A percentile compares a stretch with the other conserved stretches of the same genome.
These are phyloP conservation scores for Sarocladiaceae sp. DNA, from an alignment of 2,329 filamentous ascomycete species.

Conservation along the genomic window DNA sequence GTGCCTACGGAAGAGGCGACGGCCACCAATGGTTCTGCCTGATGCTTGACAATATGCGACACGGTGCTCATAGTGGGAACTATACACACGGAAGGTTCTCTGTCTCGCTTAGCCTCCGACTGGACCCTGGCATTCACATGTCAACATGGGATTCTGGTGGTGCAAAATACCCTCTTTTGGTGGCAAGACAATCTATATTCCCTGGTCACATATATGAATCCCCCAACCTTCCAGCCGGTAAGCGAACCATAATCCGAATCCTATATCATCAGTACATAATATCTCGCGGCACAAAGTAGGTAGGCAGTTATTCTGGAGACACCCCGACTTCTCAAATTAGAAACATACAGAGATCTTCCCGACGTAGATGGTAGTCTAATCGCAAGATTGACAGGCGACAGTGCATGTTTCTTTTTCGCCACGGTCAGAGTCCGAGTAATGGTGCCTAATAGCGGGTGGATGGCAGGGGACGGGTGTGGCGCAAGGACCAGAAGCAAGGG, in stretches of 20 bases:
- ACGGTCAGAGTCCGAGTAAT: neutral
- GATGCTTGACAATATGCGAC: neutral
- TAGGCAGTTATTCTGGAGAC: too few species aligned
- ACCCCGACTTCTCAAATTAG: neutral
- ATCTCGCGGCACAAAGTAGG: too few species aligned
- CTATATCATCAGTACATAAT: neutral
- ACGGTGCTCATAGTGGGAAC: neutral
- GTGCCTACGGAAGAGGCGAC: neutral
- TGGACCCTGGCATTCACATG: neutral
- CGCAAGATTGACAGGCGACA: neutral
- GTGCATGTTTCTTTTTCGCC: neutral
- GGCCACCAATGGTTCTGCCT: neutral
- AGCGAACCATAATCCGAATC: neutral
- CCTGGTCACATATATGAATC: neutral
- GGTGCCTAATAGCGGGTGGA: too few species aligned
- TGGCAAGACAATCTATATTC: slow-evolving; percentile 2
- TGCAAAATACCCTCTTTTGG: neutral
- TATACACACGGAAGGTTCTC: neutral
- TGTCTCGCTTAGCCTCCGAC: neutral
- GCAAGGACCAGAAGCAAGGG: slow-evolving; percentile 2
- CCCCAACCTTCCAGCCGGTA: neutral
- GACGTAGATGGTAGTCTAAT: neutral
- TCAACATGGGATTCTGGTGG: neutral
- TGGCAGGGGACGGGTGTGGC: slow-evolving; percentile 4
- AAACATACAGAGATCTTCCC: neutral